Percentiles rank a stretch among this genome's conserved stretches.
These are phyloP conservation scores for Aspergillus arachidicola DNA, from an alignment of 2,329 filamentous ascomycete species.

Conservation along the genomic window DNA sequence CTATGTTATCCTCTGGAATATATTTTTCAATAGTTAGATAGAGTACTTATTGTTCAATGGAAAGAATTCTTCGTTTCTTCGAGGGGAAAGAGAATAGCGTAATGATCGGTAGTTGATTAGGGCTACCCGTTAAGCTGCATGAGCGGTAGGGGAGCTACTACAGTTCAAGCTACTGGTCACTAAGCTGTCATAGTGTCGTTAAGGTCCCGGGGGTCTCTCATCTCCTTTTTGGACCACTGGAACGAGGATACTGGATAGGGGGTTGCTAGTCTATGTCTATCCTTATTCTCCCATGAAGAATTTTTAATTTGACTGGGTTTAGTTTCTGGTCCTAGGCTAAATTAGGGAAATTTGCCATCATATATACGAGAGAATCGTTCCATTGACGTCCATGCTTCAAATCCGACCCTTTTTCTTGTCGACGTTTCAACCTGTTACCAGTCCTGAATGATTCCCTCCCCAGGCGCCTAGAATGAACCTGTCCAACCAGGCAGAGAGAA, in stretches of 20 bases:
- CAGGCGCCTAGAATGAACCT: background rate
- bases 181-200: background rate
- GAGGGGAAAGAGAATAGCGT: background rate
- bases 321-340: background rate
- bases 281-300: background rate
- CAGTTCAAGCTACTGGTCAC: background rate
- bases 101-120: conserved; percentile 1
- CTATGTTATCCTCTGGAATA: no score
- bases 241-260: background rate
- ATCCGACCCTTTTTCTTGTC: background rate
- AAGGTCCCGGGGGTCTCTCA: background rate
- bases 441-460: background rate
- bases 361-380: background rate
- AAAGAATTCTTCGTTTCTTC: background rate
- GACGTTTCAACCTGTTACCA: background rate
- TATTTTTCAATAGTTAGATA: background rate
- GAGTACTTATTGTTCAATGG: background rate
- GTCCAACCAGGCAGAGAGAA: background rate
- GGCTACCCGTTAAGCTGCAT: conserved; percentile 2
- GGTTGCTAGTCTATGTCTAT: background rate
- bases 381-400: background rate
- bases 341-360: background rate
- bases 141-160: background rate
- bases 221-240: background rate
- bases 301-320: background rate